Base-by-base conservation (phyloP, 2,329 filamentous ascomycete species). In the Neonectria faginata region DNA sequence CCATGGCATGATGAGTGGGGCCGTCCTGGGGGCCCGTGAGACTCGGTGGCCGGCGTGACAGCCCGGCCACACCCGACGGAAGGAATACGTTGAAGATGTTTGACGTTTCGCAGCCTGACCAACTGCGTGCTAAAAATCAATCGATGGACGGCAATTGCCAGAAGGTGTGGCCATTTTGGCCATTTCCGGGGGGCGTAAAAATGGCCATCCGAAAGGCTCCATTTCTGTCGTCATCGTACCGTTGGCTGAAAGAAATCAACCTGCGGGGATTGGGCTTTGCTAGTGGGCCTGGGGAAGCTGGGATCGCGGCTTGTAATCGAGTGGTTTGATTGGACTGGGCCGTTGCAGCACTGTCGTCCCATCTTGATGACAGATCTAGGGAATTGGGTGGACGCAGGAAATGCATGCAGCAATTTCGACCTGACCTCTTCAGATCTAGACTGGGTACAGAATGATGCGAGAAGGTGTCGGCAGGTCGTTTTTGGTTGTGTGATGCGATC, bases 1-100 rank as follows among this genome's bases (percentile, higher is more conserved):
- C 71, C 69, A 73, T 74, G 64, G 66, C 57, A 64, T 73, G 72
- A 74, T 74, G 66, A 64, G 72, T 74, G 72, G 72, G 68, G 68
- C 68, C 63, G 61, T 64, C 62, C 63, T 58, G 66, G 55, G 55
- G 71, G 64, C 72, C 69, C 63, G 63, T 68, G 64, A 62, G 65
- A 64, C 55, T 69, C 66, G 66, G 51, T 69, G 67, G 51, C 60
- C 65, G 64, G 63, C 66, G 57, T 64, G 58, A 63, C 57, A 57
- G 66, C 60, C 72, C 72, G 72, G 69, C 61, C 66, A 63, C 64
- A 73, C 72, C 72, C 72, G 72, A 74, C 53, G 53, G 60, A 39
- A 52, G 51, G 29, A 56, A 48, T n/a, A 41, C 14, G 31, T 52
- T 45, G 10, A 39, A 39, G 33, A 18, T 41, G 16, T 41, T 41